A percentile compares a stretch with the other conserved stretches of the same genome.
phyloP scores from a whole-genome alignment of 306 rosid genomes.

The Biancaea sappan region DNA sequence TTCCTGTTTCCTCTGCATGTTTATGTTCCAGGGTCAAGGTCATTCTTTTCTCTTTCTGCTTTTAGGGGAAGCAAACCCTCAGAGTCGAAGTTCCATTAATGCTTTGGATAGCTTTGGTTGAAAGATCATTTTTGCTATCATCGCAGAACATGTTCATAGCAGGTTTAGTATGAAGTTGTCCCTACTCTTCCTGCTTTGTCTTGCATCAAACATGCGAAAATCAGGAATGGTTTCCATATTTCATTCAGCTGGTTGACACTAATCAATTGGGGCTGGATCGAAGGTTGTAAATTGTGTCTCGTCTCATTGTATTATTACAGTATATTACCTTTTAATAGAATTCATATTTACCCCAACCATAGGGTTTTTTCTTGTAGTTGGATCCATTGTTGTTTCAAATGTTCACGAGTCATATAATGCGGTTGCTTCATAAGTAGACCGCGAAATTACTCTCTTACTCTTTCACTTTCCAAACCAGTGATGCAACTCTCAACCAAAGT shows the following conservation, averaged over 20 bases:
- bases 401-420: constrained; percentile 26
- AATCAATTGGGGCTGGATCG: constrained; percentile 26
- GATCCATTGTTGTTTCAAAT: constrained; percentile 30
- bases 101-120: constrained; percentile 24
- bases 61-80: constrained; percentile 80
- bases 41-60: constrained; percentile 99
- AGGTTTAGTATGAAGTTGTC: constrained; percentile 28
- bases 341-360: constrained; percentile 9
- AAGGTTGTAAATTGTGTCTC: constrained; percentile 40
- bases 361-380: constrained; percentile 24
- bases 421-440: constrained; percentile 13
- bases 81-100: constrained; percentile 49
- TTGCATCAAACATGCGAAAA: constrained; percentile 34
- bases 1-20: constrained; percentile 30
- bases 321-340: constrained; percentile 24
- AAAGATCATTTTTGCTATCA: constrained; percentile 19
- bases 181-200: constrained; percentile 20
- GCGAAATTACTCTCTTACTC: background rate
- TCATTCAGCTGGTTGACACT: constrained; percentile 6
- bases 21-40: constrained; percentile 76
- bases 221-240: constrained; percentile 1
- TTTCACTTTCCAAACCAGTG: background rate
- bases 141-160: constrained; percentile 31
- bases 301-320: constrained; percentile 23
- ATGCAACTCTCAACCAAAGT: background rate